These are phyloP conservation scores for Dicorynia guianensis DNA, from an alignment of 306 rosid species.

Conservation along the genomic window DNA sequence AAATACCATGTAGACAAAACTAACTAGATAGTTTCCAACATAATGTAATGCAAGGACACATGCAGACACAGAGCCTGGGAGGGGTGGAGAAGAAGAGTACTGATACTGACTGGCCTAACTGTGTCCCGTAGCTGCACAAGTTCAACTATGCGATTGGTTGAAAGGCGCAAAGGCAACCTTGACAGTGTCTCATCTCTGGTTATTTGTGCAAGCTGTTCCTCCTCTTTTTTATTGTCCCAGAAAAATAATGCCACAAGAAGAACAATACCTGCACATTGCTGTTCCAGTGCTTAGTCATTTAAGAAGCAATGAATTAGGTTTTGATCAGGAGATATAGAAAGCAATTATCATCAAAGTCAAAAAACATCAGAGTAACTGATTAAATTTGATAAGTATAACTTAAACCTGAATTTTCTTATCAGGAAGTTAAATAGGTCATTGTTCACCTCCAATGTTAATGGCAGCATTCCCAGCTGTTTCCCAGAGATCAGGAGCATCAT, in stretches of 20 bases:
- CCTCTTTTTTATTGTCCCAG: slow-evolving; percentile 98
- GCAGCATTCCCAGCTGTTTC: slow-evolving; percentile 92
- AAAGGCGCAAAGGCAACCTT: slow-evolving; percentile 92
- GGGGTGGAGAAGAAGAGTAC: not conserved
- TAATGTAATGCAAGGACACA: not conserved
- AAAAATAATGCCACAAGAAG: slow-evolving; percentile 77
- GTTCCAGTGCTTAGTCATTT: slow-evolving; percentile 74
- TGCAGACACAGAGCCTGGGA: not conserved
- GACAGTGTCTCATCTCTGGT: slow-evolving; percentile 85
- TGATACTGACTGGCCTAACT: slow-evolving; percentile 83
- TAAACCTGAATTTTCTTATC: slow-evolving; percentile 39
- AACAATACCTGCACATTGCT: slow-evolving; percentile 82
- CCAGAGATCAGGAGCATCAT: slow-evolving; percentile 84
- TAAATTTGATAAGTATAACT: slow-evolving; percentile 16
- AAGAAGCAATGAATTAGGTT: slow-evolving; percentile 43
- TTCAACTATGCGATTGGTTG: slow-evolving; percentile 95
- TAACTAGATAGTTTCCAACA: not conserved
- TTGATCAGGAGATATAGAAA: slow-evolving; percentile 13
- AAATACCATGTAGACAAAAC: not conserved
- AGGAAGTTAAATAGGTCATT: slow-evolving; percentile 39
- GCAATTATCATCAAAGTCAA: slow-evolving; percentile 26
- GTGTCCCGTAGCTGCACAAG: slow-evolving; percentile 96
- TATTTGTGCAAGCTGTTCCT: slow-evolving; percentile 90
- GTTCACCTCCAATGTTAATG: slow-evolving; percentile 87
- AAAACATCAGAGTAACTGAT: slow-evolving; percentile 12